Evolutionary conservation across 2,329 filamentous ascomycete genomes (phyloP).

Genomic region (Diaporthe sp.): DNA sequence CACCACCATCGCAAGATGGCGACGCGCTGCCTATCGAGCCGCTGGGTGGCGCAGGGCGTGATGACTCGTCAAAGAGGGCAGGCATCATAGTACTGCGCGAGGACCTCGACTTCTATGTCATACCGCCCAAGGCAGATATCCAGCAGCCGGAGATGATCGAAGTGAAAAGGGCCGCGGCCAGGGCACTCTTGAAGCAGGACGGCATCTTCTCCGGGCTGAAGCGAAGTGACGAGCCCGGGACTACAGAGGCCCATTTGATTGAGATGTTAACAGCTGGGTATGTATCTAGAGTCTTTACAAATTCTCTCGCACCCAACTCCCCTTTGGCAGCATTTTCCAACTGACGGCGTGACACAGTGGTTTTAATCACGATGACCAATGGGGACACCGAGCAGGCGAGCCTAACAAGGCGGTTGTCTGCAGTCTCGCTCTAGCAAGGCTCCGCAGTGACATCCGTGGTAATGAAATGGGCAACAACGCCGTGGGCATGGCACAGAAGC

Average conservation of each 20-base stretch:
- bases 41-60: conserved; percentile 74
- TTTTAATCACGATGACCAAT: conserved; percentile 94
- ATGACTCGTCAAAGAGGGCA: conserved; percentile 88
- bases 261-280: conserved; percentile 99
- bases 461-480: conserved; percentile 81
- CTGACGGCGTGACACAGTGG: conserved; percentile 69
- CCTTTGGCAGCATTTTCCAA: background rate
- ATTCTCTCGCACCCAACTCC: background rate
- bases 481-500: conserved; percentile 98
- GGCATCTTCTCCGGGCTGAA: conserved; percentile 97
- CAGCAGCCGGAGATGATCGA: conserved; percentile 92
- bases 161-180: conserved; percentile 92
- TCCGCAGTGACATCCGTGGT: conserved; percentile 92
- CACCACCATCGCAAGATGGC: conserved; percentile 73
- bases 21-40: conserved; percentile 80
- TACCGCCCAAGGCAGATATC: conserved; percentile 88
- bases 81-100: conserved; percentile 97
- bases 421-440: conserved; percentile 90
- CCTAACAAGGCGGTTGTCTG: conserved; percentile 99
- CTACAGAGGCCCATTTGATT: conserved; percentile 97
- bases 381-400: conserved; percentile 97
- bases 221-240: conserved; percentile 95
- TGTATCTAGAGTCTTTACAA: conserved; percentile 51
- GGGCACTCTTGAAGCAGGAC: conserved; percentile 87
- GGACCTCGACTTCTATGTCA: conserved; percentile 97